These are phyloP conservation scores for Cucumis hystrix DNA, from an alignment of 306 rosid genomes.

Conservation along the genomic window DNA sequence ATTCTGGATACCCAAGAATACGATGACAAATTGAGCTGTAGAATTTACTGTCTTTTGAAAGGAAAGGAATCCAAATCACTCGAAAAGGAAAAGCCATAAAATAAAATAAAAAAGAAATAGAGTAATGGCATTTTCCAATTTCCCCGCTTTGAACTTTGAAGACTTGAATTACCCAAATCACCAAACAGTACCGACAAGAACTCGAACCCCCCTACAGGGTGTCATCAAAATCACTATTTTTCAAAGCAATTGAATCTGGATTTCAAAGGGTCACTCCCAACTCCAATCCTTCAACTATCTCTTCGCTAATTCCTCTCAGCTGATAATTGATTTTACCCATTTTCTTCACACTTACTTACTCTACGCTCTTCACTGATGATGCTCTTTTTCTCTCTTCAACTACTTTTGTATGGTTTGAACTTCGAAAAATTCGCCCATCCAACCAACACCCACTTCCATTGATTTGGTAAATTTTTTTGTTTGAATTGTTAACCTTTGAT, in stretches of 20 bases:
- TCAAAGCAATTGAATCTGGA: background rate
- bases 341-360: background rate
- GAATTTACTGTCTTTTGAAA: background rate
- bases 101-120: no score
- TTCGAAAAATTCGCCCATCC: constrained; percentile 2
- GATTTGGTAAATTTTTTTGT: background rate
- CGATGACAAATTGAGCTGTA: no score
- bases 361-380: background rate
- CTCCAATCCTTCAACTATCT: background rate
- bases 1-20: no score
- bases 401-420: constrained; percentile 2
- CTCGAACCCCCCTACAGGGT: background rate
- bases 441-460: background rate
- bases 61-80: background rate
- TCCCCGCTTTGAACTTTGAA: background rate
- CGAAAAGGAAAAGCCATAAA: no score
- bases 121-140: background rate
- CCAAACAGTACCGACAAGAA: background rate
- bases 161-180: background rate
- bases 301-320: background rate
- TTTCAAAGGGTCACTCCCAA: background rate
- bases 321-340: background rate
- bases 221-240: background rate
- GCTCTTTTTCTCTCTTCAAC: background rate
- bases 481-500: background rate